Conservation (phyloP, 345 rosid genomes). For the Cardamine occulta region DNA sequence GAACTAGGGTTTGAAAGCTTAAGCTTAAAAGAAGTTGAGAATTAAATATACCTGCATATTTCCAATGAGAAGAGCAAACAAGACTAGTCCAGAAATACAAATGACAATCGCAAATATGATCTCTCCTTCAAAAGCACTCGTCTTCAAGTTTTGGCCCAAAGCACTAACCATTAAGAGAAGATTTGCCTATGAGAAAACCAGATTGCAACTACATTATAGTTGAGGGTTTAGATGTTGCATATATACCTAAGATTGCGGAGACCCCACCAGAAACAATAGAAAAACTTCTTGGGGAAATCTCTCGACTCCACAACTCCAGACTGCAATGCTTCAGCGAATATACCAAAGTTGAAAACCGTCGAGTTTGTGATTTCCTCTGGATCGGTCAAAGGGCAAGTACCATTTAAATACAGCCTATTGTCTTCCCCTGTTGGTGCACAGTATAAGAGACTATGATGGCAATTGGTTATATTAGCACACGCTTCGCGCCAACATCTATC, state of each 20-base stretch:
- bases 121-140: conserved; percentile 56
- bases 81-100: conserved; percentile 54
- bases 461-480: neutral
- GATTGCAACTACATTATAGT: neutral
- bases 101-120: conserved; percentile 53
- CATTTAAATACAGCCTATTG: conserved; percentile 16
- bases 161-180: conserved; percentile 45
- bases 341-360: conserved; percentile 47
- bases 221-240: conserved; percentile 13
- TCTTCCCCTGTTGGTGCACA: conserved; percentile 13
- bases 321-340: conserved; percentile 45
- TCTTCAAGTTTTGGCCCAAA: conserved; percentile 60
- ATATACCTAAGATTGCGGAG: conserved; percentile 53
- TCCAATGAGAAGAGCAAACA: conserved; percentile 65
- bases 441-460: neutral
- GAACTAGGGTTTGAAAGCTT: neutral
- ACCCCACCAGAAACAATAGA: conserved; percentile 51
- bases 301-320: conserved; percentile 44
- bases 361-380: conserved; percentile 36
- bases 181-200: neutral
- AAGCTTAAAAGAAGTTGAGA: conserved; percentile 1
- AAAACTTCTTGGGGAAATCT: conserved; percentile 45
- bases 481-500: conserved; percentile 51
- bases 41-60: conserved; percentile 58
- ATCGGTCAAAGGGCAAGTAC: conserved; percentile 37